Evolutionary conservation across 139 green algal genomes (phyloP).

Genomic region (Eudorina sp.): DNA sequence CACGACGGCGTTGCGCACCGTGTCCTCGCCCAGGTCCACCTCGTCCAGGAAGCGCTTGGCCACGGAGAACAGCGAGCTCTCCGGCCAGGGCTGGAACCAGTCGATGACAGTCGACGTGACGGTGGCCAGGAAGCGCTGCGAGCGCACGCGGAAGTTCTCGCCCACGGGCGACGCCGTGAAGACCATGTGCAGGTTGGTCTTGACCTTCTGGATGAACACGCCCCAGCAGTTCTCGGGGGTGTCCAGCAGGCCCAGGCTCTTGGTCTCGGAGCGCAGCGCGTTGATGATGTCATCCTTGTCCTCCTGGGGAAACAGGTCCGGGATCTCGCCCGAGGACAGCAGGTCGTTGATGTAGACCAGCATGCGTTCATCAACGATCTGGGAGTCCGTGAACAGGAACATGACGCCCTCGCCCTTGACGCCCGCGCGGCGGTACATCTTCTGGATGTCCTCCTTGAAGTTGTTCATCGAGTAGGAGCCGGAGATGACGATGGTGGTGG

Average conservation of each 20-base stretch:
- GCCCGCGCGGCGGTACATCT: slow-evolving; percentile 90
- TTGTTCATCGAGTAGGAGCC: slow-evolving; percentile 86
- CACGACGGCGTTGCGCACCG: slow-evolving; percentile 77
- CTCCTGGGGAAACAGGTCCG: slow-evolving; percentile 89
- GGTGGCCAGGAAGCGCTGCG: slow-evolving; percentile 90
- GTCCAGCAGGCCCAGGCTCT: slow-evolving; percentile 85
- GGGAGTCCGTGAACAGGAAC: slow-evolving; percentile 87
- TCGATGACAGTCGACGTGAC: slow-evolving; percentile 92
- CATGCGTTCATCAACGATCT: slow-evolving; percentile 91
- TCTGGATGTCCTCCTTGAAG: slow-evolving; percentile 92
- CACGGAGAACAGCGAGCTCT: slow-evolving; percentile 85
- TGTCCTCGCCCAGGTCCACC: slow-evolving; percentile 74
- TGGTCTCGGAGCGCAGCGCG: slow-evolving; percentile 85
- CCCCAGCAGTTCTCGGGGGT: slow-evolving; percentile 89
- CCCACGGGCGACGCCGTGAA: slow-evolving; percentile 91
- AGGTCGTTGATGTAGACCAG: slow-evolving; percentile 93
- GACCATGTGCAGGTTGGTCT: slow-evolving; percentile 88
- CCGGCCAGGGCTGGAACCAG: slow-evolving; percentile 92
- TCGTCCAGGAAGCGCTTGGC: slow-evolving; percentile 91
- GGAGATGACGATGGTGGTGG: slow-evolving; percentile 86
- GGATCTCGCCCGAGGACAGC: slow-evolving; percentile 88
- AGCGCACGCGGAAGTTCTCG: slow-evolving; percentile 88
- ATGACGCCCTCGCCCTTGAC: slow-evolving; percentile 90
- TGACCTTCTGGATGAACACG: slow-evolving; percentile 86
- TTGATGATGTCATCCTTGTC: slow-evolving; percentile 94